Evolutionary conservation across 176 grass and related monocot genomes (phyloP).

Genomic region (Aegilops speltoides): DNA sequence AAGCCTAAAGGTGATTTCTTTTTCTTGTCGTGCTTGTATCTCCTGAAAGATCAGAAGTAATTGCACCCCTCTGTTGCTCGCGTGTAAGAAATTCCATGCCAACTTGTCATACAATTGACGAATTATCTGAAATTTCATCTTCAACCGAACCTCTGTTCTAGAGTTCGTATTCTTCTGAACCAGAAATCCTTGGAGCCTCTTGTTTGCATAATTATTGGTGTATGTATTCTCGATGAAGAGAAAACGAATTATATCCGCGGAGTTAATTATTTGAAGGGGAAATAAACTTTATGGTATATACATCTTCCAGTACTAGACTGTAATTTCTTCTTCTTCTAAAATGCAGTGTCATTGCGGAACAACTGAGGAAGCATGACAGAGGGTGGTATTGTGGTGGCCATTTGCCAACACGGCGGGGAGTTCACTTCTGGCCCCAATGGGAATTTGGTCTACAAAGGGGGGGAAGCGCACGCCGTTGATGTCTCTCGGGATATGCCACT

Average conservation of each 20-base stretch:
- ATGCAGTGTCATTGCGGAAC: background rate
- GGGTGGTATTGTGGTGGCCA: conserved; percentile 53
- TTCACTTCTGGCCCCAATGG: conserved; percentile 70
- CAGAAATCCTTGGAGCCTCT: background rate
- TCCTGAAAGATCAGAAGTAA: background rate
- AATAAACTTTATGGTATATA: background rate
- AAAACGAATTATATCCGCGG: background rate
- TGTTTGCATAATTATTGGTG: background rate
- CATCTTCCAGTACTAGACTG: background rate
- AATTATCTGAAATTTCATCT: background rate
- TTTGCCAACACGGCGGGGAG: conserved; percentile 93
- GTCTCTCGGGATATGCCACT: conserved; percentile 61
- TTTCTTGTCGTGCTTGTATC: background rate
- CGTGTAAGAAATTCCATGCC: background rate
- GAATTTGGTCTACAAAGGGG: conserved; percentile 79
- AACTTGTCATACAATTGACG: background rate
- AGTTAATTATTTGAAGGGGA: background rate
- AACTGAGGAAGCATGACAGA: conserved; percentile 19
- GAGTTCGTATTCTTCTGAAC: background rate
- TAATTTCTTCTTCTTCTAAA: background rate
- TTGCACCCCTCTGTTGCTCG: background rate
- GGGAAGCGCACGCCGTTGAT: conserved; percentile 89
- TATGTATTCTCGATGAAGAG: background rate
- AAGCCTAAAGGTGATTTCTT: background rate
- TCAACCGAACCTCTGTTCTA: background rate